Conservation (phyloP, 129 eudicot genomes). For the Helianthus tuberosus region DNA sequence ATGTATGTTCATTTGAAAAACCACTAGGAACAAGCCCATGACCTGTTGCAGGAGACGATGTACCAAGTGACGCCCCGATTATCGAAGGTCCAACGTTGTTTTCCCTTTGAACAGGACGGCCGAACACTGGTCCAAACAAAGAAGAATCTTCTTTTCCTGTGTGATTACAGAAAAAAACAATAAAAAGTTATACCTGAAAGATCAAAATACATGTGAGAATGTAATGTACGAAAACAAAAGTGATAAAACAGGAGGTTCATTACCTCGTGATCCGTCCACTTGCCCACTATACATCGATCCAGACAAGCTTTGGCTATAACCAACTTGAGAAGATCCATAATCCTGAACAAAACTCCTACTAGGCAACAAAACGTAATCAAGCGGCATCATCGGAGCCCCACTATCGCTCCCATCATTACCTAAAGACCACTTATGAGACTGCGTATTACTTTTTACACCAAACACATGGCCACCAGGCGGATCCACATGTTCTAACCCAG, state of each 20-base stretch:
- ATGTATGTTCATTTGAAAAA: constrained; percentile 28
- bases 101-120: constrained; percentile 34
- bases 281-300: constrained; percentile 46
- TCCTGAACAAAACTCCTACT: constrained; percentile 34
- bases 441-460: constrained; percentile 3
- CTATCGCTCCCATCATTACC: constrained; percentile 13
- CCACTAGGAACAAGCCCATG: constrained; percentile 25
- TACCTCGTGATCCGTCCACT: constrained; percentile 43
- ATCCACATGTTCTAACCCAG: constrained; percentile 19
- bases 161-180: constrained; percentile 13
- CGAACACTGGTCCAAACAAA: constrained; percentile 22
- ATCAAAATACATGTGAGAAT: not conserved
- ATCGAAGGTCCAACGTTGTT: constrained; percentile 29
- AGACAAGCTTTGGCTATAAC: constrained; percentile 44
- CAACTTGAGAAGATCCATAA: constrained; percentile 48
- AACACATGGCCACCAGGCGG: constrained; percentile 14
- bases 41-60: constrained; percentile 27
- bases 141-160: constrained; percentile 32
- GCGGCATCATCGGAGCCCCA: constrained; percentile 11
- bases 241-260: constrained; percentile 1
- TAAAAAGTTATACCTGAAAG: not conserved
- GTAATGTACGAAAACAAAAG: not conserved
- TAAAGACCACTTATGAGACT: not conserved
- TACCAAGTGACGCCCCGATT: constrained; percentile 27
- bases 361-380: constrained; percentile 41